phyloP scores from a whole-genome alignment of 495 filamentous ascomycete genomes.

The Gamarada debralockiae region DNA sequence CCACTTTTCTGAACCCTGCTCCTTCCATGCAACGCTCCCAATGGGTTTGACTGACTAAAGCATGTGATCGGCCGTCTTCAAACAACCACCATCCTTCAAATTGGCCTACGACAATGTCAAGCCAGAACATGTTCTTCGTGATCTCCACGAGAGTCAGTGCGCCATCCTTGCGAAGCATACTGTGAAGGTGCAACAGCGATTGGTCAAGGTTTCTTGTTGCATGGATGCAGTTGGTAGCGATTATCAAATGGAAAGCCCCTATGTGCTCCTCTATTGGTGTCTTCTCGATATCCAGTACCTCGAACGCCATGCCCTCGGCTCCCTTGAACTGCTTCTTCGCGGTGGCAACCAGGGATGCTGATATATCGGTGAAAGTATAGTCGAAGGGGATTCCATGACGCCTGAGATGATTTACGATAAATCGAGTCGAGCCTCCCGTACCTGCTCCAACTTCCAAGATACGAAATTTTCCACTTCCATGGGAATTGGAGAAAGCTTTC shows the following conservation, averaged over 20 bases:
- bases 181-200: constrained; percentile 39
- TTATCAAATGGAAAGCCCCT: constrained; percentile 46
- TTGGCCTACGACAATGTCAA: constrained; percentile 38
- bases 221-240: constrained; percentile 47
- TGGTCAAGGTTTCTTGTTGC: constrained; percentile 44
- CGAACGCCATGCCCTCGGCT: constrained; percentile 22
- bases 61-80: constrained; percentile 43
- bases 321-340: constrained; percentile 41
- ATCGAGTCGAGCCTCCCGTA: constrained; percentile 37
- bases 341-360: constrained; percentile 42
- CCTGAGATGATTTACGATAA: constrained; percentile 15
- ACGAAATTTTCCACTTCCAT: too few relatives aligned
- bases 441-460: constrained; percentile 48
- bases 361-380: constrained; percentile 50
- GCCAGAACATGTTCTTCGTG: constrained; percentile 27
- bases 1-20: constrained; percentile 42
- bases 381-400: constrained; percentile 26
- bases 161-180: constrained; percentile 21
- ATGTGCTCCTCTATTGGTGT: constrained; percentile 36
- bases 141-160: constrained; percentile 19
- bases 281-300: constrained; percentile 45
- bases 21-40: constrained; percentile 38
- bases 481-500: constrained; percentile 27
- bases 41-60: constrained; percentile 27
- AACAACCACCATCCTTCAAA: constrained; percentile 52